Base-by-base conservation (phyloP, 495 filamentous ascomycete genomes). In the Trichoderma parareesei region DNA sequence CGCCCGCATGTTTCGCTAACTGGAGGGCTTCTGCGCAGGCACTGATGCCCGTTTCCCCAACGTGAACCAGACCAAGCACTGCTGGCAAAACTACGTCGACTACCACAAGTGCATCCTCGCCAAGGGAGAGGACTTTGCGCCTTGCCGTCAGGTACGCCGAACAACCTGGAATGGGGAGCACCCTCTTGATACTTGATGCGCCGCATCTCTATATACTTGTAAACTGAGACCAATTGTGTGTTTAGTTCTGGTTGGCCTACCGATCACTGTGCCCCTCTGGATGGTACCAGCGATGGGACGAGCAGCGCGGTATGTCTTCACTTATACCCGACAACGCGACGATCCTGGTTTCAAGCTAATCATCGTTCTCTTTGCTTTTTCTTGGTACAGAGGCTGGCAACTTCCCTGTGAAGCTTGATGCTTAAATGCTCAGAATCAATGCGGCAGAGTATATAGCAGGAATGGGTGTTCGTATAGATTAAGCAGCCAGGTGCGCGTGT, bases 61-160 rank as follows among this genome's bases (percentile, higher is more conserved):
- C 84, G 81, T 85, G 83, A 99, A 99, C 83, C 95, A 99, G 80
- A 87, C 85, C 69, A 87, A 87, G 83, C 85, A 87, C 77, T 97
- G 91, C 90, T 96, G 93, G 93, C 93, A 96, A 74, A 94, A 98
- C 84, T 99, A 99, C 80, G 95, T 99, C 83, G 95, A 99, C 80
- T 98, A 99, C 85, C 88, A 99, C 87, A 99, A 98, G 85, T 99
- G 95, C 82, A 89, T 96, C 77, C 80, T 89, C 75, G 93, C 93
- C 77, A 98, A 98, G 86, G 95, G 95, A 77, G 95, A 99, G 81
- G 95, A 98, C 75, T 99, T 98, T 78, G 86, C 89, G 67, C 95
- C 95, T 61, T 99, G 95, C 89, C 89, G 87, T 74, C 95, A 98
- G 85, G 93, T 96, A 87, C 62, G 71, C 59, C 38, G 38, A 66